Percentiles rank a stretch among this genome's conserved stretches.
phyloP scores from a whole-genome alignment of 352 stramenopile species.

The Hyaloperonospora arabidopsidis region DNA sequence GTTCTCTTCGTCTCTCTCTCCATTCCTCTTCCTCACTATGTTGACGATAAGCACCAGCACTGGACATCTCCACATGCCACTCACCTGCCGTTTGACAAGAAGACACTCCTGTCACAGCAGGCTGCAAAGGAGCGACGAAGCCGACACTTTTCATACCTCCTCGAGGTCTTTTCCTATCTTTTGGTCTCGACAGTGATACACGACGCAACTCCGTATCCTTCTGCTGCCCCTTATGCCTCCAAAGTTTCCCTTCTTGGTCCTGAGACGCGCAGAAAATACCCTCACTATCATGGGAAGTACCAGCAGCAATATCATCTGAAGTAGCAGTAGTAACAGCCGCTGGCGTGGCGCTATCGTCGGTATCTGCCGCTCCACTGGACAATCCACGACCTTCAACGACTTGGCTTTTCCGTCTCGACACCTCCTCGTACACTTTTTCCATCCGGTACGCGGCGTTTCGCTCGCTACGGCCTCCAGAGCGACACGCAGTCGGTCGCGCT shows the following conservation, averaged over 20 bases:
- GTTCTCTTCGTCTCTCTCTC: constrained; percentile 15
- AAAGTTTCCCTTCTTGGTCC: neutral
- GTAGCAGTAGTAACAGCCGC: constrained; percentile 9
- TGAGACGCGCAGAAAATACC: constrained; percentile 10
- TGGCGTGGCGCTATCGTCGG: constrained; percentile 21
- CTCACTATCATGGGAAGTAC: constrained; percentile 7
- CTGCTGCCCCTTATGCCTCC: neutral
- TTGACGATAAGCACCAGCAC: constrained; percentile 9
- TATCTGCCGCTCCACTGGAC: constrained; percentile 22
- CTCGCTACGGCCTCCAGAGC: constrained; percentile 6
- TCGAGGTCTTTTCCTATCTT: constrained; percentile 22
- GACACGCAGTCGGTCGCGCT: constrained; percentile 7
- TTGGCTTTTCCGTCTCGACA: constrained; percentile 35
- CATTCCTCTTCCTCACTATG: constrained; percentile 16
- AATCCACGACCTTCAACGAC: constrained; percentile 6
- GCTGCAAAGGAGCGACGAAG: constrained; percentile 17
- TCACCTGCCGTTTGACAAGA: constrained; percentile 11
- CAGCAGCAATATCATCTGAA: constrained; percentile 2
- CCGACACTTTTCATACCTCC: constrained; percentile 21
- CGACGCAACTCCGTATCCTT: neutral
- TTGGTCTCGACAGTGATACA: constrained; percentile 2
- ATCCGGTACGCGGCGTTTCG: constrained; percentile 37
- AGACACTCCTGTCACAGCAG: constrained; percentile 9
- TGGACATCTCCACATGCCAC: constrained; percentile 12
- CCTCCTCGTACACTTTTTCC: constrained; percentile 45